phyloP scores from a whole-genome alignment of 2,329 filamentous ascomycete species.

The Monosporascus sp. region DNA sequence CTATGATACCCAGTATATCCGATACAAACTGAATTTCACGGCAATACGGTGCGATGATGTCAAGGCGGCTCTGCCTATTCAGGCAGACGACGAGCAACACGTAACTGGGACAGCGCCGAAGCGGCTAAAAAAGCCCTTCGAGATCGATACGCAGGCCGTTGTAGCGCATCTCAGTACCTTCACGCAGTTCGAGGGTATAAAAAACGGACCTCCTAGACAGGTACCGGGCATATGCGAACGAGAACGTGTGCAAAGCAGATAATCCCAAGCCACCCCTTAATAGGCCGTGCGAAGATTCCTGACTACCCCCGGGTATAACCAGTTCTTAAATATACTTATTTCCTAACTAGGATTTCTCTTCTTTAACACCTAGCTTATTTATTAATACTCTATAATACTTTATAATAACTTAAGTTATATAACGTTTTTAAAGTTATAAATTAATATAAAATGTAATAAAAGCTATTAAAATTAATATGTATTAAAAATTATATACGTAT shows the following conservation, averaged over 20 bases:
- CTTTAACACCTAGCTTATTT: no score
- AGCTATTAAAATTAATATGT: no score
- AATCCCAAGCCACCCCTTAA: conserved; percentile 15
- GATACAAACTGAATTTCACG: conserved; percentile 50
- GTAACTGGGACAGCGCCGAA: conserved; percentile 35
- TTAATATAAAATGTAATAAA: no score
- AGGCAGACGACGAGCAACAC: conserved; percentile 41
- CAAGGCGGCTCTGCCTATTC: conserved; percentile 40
- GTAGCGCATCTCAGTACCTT: conserved; percentile 50
- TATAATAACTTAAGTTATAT: no score
- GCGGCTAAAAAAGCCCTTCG: conserved; percentile 35
- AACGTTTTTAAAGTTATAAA: no score
- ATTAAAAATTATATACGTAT: no score
- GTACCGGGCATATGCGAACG: conserved; percentile 48
- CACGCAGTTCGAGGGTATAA: conserved; percentile 36
- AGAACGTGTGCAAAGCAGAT: conserved; percentile 39
- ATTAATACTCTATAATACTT: no score
- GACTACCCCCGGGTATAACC: not conserved
- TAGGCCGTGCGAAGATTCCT: conserved; percentile 10
- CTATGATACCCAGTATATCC: conserved; percentile 44
- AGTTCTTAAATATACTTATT: no score
- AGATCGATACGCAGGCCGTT: conserved; percentile 50
- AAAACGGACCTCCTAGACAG: conserved; percentile 50
- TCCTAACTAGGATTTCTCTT: no score
- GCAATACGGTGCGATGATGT: conserved; percentile 50